Evolutionary conservation across 2,329 filamentous ascomycete genomes (phyloP).

Genomic region (Aciculosporium take): DNA sequence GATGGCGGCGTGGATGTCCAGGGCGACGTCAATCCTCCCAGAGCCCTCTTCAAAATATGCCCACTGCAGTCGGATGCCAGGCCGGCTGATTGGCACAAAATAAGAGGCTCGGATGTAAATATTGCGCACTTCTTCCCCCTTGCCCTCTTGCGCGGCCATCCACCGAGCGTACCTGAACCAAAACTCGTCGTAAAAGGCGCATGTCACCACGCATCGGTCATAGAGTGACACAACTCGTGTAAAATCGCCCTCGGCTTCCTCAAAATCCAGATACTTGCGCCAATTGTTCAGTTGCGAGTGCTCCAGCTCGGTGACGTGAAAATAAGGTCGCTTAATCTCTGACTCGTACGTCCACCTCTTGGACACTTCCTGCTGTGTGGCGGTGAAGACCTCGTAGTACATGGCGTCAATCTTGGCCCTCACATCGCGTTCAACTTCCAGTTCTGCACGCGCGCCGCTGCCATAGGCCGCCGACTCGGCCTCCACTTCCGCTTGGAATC

Average conservation of each 20-base stretch:
- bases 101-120: slow-evolving; percentile 85
- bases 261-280: slow-evolving; percentile 93
- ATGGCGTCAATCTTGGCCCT: slow-evolving; percentile 65
- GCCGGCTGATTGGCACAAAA: slow-evolving; percentile 75
- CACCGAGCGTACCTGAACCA: slow-evolving; percentile 95
- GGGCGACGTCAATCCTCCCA: slow-evolving; percentile 61
- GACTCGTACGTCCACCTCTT: slow-evolving; percentile 93
- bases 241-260: slow-evolving; percentile 72
- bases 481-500: slow-evolving; percentile 59
- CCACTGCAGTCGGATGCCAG: slow-evolving; percentile 75
- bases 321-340: slow-evolving; percentile 90
- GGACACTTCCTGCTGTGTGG: slow-evolving; percentile 73
- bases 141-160: slow-evolving; percentile 70
- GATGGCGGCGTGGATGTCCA: slow-evolving; percentile 73
- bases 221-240: slow-evolving; percentile 69
- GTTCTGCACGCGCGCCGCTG: slow-evolving; percentile 44
- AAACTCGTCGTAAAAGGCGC: slow-evolving; percentile 91
- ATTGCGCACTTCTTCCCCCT: slow-evolving; percentile 79
- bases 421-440: slow-evolving; percentile 73
- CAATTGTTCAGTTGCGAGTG: slow-evolving; percentile 75
- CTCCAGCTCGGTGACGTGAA: slow-evolving; percentile 88
- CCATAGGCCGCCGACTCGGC: slow-evolving; percentile 42
- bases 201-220: slow-evolving; percentile 84
- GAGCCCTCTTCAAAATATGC: slow-evolving; percentile 88
- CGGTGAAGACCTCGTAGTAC: slow-evolving; percentile 68